A percentile compares a stretch with the other conserved stretches of the same genome.
phyloP scores from a whole-genome alignment of 495 filamentous ascomycete genomes.

The Alectoria sarmentosa region DNA sequence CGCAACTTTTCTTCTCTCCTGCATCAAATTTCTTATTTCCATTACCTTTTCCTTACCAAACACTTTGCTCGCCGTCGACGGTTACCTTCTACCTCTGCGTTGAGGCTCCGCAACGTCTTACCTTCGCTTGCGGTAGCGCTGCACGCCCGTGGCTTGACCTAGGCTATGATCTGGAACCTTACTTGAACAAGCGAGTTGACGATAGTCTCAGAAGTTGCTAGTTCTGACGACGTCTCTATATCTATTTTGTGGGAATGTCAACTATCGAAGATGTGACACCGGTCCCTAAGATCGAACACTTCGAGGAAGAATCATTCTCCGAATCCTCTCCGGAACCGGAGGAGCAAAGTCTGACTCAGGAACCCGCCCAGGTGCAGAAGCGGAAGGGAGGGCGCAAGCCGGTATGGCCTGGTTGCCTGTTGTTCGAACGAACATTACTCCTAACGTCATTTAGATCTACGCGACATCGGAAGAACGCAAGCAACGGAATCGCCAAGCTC shows the following conservation, averaged over 20 bases:
- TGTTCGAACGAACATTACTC: conserved; percentile 1
- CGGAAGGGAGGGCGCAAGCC: conserved; percentile 96
- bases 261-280: conserved; percentile 26
- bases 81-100: not conserved
- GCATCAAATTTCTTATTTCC: conserved; percentile 8
- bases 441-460: conserved; percentile 61
- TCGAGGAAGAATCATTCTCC: conserved; percentile 39
- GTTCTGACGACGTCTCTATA: not conserved
- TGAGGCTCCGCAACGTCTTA: conserved; percentile 12
- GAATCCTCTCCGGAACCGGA: conserved; percentile 54
- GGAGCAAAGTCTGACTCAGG: conserved; percentile 48
- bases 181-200: conserved; percentile 12
- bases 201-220: not conserved
- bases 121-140: conserved; percentile 17
- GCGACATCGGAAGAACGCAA: conserved; percentile 97
- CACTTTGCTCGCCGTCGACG: conserved; percentile 10
- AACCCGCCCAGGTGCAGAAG: conserved; percentile 63
- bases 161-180: conserved; percentile 16
- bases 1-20: conserved; percentile 10
- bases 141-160: conserved; percentile 14
- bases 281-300: conserved; percentile 42
- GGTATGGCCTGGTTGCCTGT: conserved; percentile 48
- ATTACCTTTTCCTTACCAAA: conserved; percentile 20
- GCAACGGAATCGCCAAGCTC: conserved; percentile 93
- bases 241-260: conserved; percentile 23